Conservation (phyloP, 129 eudicot species). For the Helianthus tuberosus region DNA sequence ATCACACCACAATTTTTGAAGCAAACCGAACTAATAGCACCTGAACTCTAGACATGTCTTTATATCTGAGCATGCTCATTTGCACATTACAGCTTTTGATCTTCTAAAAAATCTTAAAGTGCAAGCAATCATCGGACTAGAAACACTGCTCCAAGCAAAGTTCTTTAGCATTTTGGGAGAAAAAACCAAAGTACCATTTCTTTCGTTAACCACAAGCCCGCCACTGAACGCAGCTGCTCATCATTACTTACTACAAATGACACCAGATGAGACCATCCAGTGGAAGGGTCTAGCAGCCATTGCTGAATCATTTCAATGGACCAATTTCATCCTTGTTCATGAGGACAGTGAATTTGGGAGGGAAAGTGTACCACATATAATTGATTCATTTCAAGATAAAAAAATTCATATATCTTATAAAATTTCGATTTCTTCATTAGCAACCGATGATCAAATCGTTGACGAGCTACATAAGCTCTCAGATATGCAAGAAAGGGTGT, state of each 20-base stretch:
- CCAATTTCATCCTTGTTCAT: conserved; percentile 15
- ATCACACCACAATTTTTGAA: no score
- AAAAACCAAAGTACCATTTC: no score
- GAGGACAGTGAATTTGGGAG: conserved; percentile 33
- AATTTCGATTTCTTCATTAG: background rate
- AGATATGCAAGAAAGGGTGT: background rate
- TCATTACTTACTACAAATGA: conserved; percentile 31
- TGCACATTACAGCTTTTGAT: no score
- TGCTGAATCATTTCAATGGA: conserved; percentile 37
- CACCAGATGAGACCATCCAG: conserved; percentile 33
- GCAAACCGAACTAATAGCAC: no score
- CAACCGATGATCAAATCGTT: conserved; percentile 11
- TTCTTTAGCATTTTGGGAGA: no score
- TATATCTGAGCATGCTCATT: no score
- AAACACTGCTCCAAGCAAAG: no score
- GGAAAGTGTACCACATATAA: conserved; percentile 13
- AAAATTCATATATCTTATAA: conserved; percentile 17
- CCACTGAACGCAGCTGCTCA: no score
- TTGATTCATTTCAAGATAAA: conserved; percentile 24
- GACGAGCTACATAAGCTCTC: conserved; percentile 8
- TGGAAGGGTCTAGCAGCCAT: conserved; percentile 31
- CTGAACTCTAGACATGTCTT: no score
- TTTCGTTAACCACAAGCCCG: no score
- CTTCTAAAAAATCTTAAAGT: no score
- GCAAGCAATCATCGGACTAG: no score